Base-by-base conservation (phyloP, 192 early-diverging fungal species). In the Coemansia aciculifera region DNA sequence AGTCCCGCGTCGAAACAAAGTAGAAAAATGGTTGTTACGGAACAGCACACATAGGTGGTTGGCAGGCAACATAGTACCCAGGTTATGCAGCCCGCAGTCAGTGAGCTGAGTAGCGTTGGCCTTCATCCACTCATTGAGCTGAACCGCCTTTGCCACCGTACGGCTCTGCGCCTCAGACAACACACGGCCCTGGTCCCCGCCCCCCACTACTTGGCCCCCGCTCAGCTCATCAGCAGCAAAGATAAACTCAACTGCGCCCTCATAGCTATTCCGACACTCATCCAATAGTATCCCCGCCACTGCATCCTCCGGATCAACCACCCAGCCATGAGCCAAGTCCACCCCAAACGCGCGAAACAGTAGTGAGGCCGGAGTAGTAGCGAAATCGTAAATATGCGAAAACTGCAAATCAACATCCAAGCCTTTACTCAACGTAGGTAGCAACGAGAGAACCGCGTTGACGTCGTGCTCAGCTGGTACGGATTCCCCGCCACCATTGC, bases 1-100 rank as follows among this genome's bases (percentile, higher is more conserved):
- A 34, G 77, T 44, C 0, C 73, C 74, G 37, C 87, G 86, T 73
- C 88, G 89, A 49, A 84, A 89, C 36, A 94, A 73, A 7, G 91
- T 92, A 9, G 89, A 92, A 52, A 94, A 94, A 64, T 98, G 95
- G 75, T 98, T 98, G 78, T 97, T 97, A 62, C 95, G 85, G 84
- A 98, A 98, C 39, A 98, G 75, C 43, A 95, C 93, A 49, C 85
- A 84, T 12, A 95, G 73, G 3, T 79, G 68, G 17, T 81, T 67
- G 2, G 78, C 77, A 6, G 87, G 87, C 27, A 95, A 73, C 51
- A 78, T 73, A 13, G 87, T 88, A n/a, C 78, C 68, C 32, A 96
- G 84, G n/a, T 81, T 62, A 31, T 79, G 78, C 49, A 96, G 82
- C 3, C 96, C 95, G 63, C 87, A 85, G 11, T 88, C 89, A 0